phyloP scores from a whole-genome alignment of 139 green algal species.

The Spirogloea muscicola region DNA sequence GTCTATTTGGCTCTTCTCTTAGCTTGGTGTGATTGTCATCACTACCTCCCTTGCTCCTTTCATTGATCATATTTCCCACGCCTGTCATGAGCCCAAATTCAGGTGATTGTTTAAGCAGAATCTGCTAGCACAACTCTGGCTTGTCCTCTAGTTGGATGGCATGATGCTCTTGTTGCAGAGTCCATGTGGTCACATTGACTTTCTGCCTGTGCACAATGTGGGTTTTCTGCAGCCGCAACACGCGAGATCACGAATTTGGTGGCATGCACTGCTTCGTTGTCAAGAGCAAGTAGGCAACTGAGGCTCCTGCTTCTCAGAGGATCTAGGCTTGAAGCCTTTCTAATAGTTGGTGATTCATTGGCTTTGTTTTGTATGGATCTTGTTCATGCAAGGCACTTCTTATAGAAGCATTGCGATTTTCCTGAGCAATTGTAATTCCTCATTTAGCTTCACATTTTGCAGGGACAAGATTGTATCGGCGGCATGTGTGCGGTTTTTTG shows the following conservation, averaged over 20 bases:
- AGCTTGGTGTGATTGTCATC: neutral
- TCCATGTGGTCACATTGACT: slow-evolving; percentile 11
- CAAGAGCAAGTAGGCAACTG: slow-evolving; percentile 46
- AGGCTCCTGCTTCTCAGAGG: neutral
- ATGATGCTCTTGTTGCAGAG: neutral
- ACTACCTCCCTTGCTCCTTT: neutral
- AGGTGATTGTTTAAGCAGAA: too few relatives aligned
- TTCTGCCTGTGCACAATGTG: neutral
- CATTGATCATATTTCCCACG: neutral
- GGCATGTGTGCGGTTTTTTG: slow-evolving; percentile 72
- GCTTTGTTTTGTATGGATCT: too few relatives aligned
- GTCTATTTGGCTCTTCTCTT: neutral
- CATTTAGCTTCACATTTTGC: neutral
- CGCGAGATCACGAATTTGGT: slow-evolving; percentile 67
- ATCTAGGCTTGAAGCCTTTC: neutral
- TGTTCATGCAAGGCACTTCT: too few relatives aligned
- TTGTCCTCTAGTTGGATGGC: neutral
- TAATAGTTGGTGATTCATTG: neutral
- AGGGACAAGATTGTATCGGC: slow-evolving; percentile 64
- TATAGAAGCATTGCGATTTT: neutral
- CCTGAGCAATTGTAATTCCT: neutral
- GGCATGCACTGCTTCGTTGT: slow-evolving; percentile 79
- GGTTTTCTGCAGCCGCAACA: slow-evolving; percentile 23
- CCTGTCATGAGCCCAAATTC: neutral
- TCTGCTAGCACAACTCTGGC: neutral